Evolutionary conservation across 2,329 filamentous ascomycete genomes (phyloP).

Genomic region (Botrytis aclada): DNA sequence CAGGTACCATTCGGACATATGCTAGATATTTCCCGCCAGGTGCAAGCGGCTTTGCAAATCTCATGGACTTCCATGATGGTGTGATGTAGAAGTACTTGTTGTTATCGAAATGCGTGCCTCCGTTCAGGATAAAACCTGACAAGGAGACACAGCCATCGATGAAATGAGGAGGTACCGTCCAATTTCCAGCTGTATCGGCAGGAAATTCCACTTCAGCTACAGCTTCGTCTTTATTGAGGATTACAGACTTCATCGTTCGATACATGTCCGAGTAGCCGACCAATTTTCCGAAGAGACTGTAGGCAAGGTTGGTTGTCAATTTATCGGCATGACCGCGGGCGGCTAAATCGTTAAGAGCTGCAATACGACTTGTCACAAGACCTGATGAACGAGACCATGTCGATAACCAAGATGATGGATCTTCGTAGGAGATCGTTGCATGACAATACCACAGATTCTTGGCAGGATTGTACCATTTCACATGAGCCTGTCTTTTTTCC

Average conservation of each 20-base stretch:
- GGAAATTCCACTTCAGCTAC: background rate
- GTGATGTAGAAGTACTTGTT: background rate
- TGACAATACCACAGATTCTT: slow-evolving; percentile 34
- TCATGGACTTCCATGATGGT: background rate
- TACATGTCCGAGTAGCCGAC: slow-evolving; percentile 54
- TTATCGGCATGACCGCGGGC: background rate
- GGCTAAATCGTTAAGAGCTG: background rate
- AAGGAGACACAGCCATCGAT: background rate
- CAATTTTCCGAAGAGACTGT: slow-evolving; percentile 61
- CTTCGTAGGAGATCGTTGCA: background rate
- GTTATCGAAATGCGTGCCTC: background rate
- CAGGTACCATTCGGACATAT: slow-evolving; percentile 22
- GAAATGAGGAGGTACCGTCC: background rate
- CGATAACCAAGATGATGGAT: background rate
- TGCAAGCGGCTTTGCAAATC: background rate
- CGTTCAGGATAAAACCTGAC: background rate
- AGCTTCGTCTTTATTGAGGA: background rate
- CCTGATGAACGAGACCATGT: background rate
- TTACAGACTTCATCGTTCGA: slow-evolving; percentile 53
- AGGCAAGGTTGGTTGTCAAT: slow-evolving; percentile 58
- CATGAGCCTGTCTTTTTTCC: background rate
- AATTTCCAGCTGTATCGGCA: background rate
- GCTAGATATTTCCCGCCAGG: background rate
- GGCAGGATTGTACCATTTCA: background rate
- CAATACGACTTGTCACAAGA: background rate